phyloP scores from a whole-genome alignment of 192 early-diverging fungal species.

The Dissophora ornata region DNA sequence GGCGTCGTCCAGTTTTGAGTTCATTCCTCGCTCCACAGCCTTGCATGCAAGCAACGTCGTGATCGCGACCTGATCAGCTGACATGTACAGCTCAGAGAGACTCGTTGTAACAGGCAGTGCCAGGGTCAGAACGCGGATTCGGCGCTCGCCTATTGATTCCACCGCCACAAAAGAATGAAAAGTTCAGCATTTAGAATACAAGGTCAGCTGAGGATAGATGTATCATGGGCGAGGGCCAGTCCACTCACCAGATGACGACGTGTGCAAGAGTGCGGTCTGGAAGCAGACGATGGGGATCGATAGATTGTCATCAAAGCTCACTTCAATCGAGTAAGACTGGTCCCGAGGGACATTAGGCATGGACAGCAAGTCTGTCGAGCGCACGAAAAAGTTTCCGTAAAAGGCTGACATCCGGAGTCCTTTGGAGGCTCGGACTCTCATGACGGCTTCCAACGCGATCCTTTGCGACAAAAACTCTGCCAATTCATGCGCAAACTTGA shows the following conservation, averaged over 20 bases:
- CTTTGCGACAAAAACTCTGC: constrained; percentile 80
- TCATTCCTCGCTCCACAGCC: constrained; percentile 87
- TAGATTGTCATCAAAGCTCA: constrained; percentile 80
- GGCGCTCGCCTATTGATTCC: constrained; percentile 73
- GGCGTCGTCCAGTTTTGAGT: constrained; percentile 92
- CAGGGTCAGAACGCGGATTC: constrained; percentile 93
- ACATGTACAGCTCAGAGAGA: constrained; percentile 82
- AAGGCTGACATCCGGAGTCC: constrained; percentile 89
- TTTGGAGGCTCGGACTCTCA: constrained; percentile 91
- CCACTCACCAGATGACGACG: constrained; percentile 74
- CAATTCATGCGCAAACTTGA: constrained; percentile 88
- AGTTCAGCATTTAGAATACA: too few species aligned
- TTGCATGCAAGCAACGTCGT: constrained; percentile 88
- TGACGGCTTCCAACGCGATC: constrained; percentile 90
- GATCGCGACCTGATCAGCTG: constrained; percentile 88
- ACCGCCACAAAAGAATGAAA: too few species aligned
- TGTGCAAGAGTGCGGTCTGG: constrained; percentile 95
- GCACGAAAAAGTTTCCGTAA: constrained; percentile 98
- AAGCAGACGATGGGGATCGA: constrained; percentile 86
- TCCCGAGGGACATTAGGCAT: constrained; percentile 95
- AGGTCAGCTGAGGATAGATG: too few species aligned
- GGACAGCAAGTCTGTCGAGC: constrained; percentile 90
- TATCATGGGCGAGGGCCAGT: too few species aligned
- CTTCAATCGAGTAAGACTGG: constrained; percentile 89
- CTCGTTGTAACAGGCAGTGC: constrained; percentile 87